Evolutionary conservation across 257 asterid genomes (phyloP).

Genomic region (Solanum phureja): DNA sequence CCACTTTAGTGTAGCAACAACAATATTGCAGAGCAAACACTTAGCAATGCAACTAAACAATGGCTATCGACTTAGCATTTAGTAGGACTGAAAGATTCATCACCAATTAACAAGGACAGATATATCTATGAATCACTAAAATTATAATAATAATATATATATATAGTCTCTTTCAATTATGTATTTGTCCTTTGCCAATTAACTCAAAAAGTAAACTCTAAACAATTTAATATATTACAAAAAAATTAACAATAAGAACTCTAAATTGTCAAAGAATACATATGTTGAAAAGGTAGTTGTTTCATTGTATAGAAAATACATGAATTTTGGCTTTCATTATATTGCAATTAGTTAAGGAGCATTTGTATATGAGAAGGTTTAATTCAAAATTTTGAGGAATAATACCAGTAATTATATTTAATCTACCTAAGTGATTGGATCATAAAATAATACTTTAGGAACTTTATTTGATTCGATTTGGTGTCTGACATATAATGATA

Average conservation of each 20-base stretch:
- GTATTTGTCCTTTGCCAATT: too few species aligned
- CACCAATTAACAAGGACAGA: too few species aligned
- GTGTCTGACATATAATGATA: neutral
- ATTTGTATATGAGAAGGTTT: neutral
- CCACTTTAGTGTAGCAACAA: neutral
- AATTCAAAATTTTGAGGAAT: neutral
- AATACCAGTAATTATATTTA: neutral
- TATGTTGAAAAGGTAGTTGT: neutral
- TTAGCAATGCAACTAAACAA: neutral
- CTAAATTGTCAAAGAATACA: neutral
- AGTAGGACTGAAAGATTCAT: neutral
- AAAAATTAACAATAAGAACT: too few species aligned
- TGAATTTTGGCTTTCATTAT: neutral
- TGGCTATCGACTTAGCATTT: neutral
- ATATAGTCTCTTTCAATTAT: too few species aligned
- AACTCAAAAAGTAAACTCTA: too few species aligned
- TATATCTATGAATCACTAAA: too few species aligned
- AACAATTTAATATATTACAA: too few species aligned
- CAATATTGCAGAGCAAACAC: neutral
- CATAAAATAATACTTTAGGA: neutral
- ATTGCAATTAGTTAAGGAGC: neutral
- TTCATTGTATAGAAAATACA: neutral
- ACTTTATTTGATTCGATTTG: neutral
- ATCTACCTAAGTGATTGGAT: neutral
- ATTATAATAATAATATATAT: too few species aligned